These are phyloP conservation scores for Phytophthora vignae DNA, from an alignment of 352 stramenopile species.

Conservation along the genomic window DNA sequence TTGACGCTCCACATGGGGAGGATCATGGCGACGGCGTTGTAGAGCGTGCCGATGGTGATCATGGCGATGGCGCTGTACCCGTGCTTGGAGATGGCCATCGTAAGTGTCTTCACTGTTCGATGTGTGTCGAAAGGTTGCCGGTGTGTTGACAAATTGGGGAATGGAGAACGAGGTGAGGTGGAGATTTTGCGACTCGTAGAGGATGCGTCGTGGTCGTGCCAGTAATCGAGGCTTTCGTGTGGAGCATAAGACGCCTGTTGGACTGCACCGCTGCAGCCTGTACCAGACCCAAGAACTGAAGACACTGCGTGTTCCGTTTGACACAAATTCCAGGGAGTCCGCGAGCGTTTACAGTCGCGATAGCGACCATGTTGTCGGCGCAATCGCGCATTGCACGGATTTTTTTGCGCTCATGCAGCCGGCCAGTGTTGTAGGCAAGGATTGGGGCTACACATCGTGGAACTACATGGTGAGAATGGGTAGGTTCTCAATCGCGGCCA, in stretches of 20 bases:
- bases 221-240: too few species aligned
- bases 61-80: constrained; percentile 31
- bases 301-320: too few species aligned
- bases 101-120: neutral
- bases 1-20: constrained; percentile 26
- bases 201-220: too few species aligned
- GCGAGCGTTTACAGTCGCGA: constrained; percentile 7
- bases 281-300: too few species aligned
- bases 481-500: too few species aligned
- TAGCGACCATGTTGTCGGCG: neutral
- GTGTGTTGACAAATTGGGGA: neutral
- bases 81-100: constrained; percentile 23
- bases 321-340: neutral
- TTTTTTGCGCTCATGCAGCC: neutral
- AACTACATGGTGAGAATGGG: too few species aligned
- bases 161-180: neutral
- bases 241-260: too few species aligned
- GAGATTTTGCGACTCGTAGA: too few species aligned
- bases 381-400: constrained; percentile 3
- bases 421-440: too few species aligned
- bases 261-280: too few species aligned
- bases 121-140: neutral
- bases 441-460: too few species aligned
- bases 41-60: constrained; percentile 23
- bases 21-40: constrained; percentile 26